These are phyloP conservation scores for Chaetomiaceae sp. DNA, from an alignment of 2,329 filamentous ascomycete species.

Conservation along the genomic window DNA sequence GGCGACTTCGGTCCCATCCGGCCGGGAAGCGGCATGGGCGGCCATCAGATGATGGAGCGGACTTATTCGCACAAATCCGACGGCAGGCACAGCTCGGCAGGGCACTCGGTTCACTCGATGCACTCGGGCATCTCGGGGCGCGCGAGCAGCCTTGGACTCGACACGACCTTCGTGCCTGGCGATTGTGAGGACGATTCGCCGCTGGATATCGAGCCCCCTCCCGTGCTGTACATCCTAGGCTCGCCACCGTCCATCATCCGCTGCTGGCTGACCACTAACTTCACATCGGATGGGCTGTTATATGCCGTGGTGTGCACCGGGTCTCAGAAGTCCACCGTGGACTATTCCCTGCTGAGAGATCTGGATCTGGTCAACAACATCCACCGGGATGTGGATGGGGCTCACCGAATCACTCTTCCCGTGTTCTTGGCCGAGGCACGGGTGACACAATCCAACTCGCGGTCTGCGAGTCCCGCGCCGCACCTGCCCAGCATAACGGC, in stretches of 20 bases:
- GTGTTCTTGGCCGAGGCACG: constrained; percentile 90
- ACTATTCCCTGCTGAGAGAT: constrained; percentile 66
- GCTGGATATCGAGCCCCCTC: constrained; percentile 67
- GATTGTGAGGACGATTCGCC: constrained; percentile 63
- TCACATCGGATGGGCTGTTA: constrained; percentile 80
- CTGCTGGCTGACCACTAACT: constrained; percentile 88
- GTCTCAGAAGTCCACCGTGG: constrained; percentile 80
- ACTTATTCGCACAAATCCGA: constrained; percentile 94
- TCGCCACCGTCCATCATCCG: constrained; percentile 90
- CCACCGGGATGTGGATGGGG: constrained; percentile 58
- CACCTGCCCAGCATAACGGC: constrained; percentile 78
- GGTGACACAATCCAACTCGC: constrained; percentile 66
- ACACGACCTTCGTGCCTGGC: constrained; percentile 61
- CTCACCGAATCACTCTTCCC: constrained; percentile 65
- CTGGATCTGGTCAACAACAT: constrained; percentile 65
- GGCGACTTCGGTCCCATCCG: constrained; percentile 73
- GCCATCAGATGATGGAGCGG: constrained; percentile 78
- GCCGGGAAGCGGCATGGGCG: constrained; percentile 72
- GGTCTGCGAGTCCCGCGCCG: constrained; percentile 63
- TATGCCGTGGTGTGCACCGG: constrained; percentile 92
- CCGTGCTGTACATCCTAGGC: constrained; percentile 77
- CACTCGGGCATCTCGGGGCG: constrained; percentile 71
- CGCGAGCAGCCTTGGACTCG: constrained; percentile 81
- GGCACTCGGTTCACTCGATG: constrained; percentile 62
- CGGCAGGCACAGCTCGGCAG: constrained; percentile 88